Percentiles rank a stretch among this genome's conserved stretches.
Evolutionary conservation across 495 filamentous ascomycete species (phyloP).

Genomic region (Neurospora africana): DNA sequence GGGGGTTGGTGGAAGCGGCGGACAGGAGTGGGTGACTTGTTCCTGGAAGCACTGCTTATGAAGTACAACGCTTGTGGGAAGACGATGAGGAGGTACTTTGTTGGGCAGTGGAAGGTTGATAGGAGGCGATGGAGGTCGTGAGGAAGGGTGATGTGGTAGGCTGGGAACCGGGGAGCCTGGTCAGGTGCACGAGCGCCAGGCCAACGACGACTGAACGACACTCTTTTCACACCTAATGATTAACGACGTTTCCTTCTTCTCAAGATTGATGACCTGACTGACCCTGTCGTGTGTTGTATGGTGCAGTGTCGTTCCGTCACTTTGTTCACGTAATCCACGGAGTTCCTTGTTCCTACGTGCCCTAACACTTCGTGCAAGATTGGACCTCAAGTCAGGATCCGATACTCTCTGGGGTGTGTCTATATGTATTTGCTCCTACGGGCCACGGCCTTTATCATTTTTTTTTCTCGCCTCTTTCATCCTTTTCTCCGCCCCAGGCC

Average conservation of each 20-base stretch:
- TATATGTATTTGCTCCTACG: background rate
- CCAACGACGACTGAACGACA: background rate
- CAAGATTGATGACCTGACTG: background rate
- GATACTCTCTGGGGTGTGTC: background rate
- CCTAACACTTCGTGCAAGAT: background rate
- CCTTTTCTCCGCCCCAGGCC: no score
- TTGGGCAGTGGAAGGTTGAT: background rate
- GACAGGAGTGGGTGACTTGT: background rate
- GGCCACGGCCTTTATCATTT: no score
- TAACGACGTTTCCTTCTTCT: background rate
- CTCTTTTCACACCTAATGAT: background rate
- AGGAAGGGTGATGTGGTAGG: background rate
- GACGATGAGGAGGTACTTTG: background rate
- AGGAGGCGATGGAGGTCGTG: background rate
- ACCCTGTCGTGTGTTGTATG: background rate
- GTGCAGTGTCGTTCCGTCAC: background rate
- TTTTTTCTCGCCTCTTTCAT: no score
- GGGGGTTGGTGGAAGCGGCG: background rate
- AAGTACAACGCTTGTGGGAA: background rate
- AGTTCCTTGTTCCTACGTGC: background rate
- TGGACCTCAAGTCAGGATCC: background rate
- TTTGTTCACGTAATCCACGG: background rate
- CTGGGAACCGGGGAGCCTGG: no score
- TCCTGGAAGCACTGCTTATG: background rate
- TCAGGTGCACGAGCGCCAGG: background rate